phyloP scores from a whole-genome alignment of 495 filamentous ascomycete genomes.

The Aspergillus bertholletiae region DNA sequence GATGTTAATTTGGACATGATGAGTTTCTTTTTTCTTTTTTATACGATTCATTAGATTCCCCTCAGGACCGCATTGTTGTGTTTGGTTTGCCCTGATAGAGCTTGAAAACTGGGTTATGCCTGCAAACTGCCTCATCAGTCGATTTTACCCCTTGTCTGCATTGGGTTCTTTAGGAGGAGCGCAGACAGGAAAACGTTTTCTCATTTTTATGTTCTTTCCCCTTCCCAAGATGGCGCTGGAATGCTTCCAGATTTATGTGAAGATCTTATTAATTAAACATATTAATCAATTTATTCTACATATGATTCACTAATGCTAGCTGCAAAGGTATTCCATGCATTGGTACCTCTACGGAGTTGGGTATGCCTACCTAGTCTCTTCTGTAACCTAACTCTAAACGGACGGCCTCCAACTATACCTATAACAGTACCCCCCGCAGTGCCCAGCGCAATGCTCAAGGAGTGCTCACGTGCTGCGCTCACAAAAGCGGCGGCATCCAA shows the following conservation, averaged over 20 bases:
- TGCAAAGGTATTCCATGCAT: neutral
- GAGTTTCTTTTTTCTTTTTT: slow-evolving; percentile 20
- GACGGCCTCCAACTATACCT: too few species aligned
- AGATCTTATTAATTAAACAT: slow-evolving; percentile 12
- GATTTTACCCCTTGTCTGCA: neutral
- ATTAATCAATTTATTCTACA: neutral
- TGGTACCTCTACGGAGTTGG: too few species aligned
- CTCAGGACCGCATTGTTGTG: slow-evolving; percentile 26
- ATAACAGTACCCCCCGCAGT: too few species aligned
- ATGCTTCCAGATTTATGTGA: slow-evolving; percentile 16
- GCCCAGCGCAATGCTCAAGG: too few species aligned
- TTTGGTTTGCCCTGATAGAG: slow-evolving; percentile 27
- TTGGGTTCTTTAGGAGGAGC: slow-evolving; percentile 1
- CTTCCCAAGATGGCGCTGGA: slow-evolving; percentile 19
- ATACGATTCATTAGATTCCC: slow-evolving; percentile 44
- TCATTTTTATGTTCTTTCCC: slow-evolving; percentile 8
- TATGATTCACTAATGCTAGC: neutral
- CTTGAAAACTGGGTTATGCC: slow-evolving; percentile 17
- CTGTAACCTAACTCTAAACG: too few species aligned
- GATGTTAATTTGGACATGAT: slow-evolving; percentile 29
- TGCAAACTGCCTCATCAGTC: slow-evolving; percentile 5
- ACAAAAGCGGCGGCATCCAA: too few species aligned
- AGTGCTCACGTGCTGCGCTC: too few species aligned
- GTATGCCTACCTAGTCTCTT: too few species aligned
- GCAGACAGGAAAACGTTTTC: neutral